A percentile compares a stretch with the other conserved stretches of the same genome.
Conservation (phyloP, 2,329 filamentous ascomycete species). For the Aspergillus sp. region DNA sequence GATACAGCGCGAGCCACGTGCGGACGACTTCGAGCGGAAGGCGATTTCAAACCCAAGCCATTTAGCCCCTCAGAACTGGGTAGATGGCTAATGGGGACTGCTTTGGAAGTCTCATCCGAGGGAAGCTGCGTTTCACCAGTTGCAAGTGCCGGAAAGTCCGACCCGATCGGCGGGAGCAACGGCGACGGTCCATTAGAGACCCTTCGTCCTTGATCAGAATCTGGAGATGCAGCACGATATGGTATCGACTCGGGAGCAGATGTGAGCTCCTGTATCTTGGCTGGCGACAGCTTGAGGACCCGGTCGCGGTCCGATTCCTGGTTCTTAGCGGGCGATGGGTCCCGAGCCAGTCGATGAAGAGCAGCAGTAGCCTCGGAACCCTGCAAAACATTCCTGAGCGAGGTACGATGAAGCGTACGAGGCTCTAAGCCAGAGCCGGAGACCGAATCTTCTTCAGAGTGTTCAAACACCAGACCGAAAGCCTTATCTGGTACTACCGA, state of each 20-base stretch:
- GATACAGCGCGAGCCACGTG: constrained; percentile 36
- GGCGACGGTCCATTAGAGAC: constrained; percentile 27
- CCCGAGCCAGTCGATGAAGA: constrained; percentile 30
- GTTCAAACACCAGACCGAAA: constrained; percentile 27
- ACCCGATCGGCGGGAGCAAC: constrained; percentile 14
- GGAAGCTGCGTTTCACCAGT: constrained; percentile 35
- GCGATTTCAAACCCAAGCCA: constrained; percentile 18
- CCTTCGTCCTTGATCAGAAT: constrained; percentile 26
- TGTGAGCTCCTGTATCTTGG: constrained; percentile 60
- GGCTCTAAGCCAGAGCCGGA: constrained; percentile 11
- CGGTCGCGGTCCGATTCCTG: constrained; percentile 32
- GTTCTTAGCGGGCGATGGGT: constrained; percentile 26
- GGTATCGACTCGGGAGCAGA: constrained; percentile 60
- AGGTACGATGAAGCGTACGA: constrained; percentile 24
- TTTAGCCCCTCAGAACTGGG: constrained; percentile 27
- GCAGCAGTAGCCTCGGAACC: constrained; percentile 30
- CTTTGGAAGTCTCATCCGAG: constrained; percentile 25
- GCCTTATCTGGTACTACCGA: constrained; percentile 22
- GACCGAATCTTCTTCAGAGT: constrained; percentile 15
- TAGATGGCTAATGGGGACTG: constrained; percentile 31
- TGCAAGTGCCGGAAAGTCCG: constrained; percentile 23
- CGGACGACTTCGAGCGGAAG: constrained; percentile 35
- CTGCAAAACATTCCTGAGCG: constrained; percentile 37
- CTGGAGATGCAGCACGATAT: constrained; percentile 44
- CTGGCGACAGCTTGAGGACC: constrained; percentile 57